These are phyloP conservation scores for Tetragonia tetragonoides DNA, from an alignment of 148 eudicot genomes.

Conservation along the genomic window DNA sequence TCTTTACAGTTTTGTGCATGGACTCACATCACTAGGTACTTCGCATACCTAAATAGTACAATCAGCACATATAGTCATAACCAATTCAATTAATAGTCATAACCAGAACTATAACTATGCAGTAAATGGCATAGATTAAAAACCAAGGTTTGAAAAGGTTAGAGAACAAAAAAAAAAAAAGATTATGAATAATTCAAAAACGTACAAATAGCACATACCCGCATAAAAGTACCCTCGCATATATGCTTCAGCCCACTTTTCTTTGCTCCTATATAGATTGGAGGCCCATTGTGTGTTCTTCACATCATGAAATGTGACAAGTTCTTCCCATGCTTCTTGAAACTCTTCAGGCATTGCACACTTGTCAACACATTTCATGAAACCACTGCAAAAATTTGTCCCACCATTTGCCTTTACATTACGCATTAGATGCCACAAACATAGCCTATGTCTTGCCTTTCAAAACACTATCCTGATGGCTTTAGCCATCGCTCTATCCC, in stretches of 20 bases:
- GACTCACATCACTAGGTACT: slow-evolving; percentile 3
- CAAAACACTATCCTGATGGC: too few relatives aligned
- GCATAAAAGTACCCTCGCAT: neutral
- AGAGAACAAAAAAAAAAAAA: too few relatives aligned
- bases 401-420: too few relatives aligned
- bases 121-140: too few relatives aligned
- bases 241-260: too few relatives aligned
- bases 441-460: too few relatives aligned
- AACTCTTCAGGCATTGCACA: neutral
- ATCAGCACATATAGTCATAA: neutral
- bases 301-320: neutral
- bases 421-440: too few relatives aligned
- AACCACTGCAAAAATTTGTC: neutral
- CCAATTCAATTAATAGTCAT: neutral
- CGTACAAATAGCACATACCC: neutral
- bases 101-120: too few relatives aligned
- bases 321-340: neutral
- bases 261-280: too few relatives aligned
- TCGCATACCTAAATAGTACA: neutral
- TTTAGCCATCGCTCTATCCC: too few relatives aligned
- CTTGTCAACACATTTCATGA: slow-evolving; percentile 6
- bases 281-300: neutral
- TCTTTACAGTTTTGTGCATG: neutral
- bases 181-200: neutral
- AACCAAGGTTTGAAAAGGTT: too few relatives aligned